Evolutionary conservation across 352 stramenopile species (phyloP), one percentile per base, ranked within the genome.

Genomic region (Phytophthora cactorum): DNA sequence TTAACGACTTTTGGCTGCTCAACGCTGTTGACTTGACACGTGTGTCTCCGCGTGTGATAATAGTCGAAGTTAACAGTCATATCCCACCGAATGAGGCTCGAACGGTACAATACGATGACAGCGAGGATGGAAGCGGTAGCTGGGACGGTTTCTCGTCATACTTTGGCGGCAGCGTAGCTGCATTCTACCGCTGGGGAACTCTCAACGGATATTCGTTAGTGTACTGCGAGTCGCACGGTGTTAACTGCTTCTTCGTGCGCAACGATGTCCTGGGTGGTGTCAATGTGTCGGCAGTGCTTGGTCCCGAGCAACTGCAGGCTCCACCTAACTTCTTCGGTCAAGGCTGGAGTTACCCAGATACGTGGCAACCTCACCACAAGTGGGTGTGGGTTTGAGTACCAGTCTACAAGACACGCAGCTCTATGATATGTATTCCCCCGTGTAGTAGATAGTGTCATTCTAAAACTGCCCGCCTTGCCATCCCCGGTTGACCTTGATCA

Each of bases 1-100:
- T 93, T 51, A 92, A 91, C 50, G 83, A 91, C 55, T 93, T 83
- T 59, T 91, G 81, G 81, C 60, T 93, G 52, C 66, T 91, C 4
- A 50, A 77, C n/a, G 79, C 83, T 9, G 52, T 92, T 3, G 79
- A 90, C 46, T 55, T 77, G 27, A 46, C 49, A 1, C 51, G 43
- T 1, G 88, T 90, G 34, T 69, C 74, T 5, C 83, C 83, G 0
- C 74, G 81, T 14, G 84, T 91, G 34, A 55, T 93, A 17, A 53
- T 91, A 25, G 75, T 90, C 25, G 83, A 91, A 51, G 70, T 85
- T 61, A 92, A 92, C 59, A 78, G 72, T 43, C 83, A 93, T 46
- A 73, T 91, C 10, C 59, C 75, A 27, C 49, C 79, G 6, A 57
- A 38, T 38, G 80, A 93, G 45, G 63, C 72, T 27, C 75, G 83